A percentile compares a stretch with the other conserved stretches of the same genome.
These are phyloP conservation scores for Pyrenochaeta sp. DNA, from an alignment of 2,329 filamentous ascomycete genomes.

Conservation along the genomic window DNA sequence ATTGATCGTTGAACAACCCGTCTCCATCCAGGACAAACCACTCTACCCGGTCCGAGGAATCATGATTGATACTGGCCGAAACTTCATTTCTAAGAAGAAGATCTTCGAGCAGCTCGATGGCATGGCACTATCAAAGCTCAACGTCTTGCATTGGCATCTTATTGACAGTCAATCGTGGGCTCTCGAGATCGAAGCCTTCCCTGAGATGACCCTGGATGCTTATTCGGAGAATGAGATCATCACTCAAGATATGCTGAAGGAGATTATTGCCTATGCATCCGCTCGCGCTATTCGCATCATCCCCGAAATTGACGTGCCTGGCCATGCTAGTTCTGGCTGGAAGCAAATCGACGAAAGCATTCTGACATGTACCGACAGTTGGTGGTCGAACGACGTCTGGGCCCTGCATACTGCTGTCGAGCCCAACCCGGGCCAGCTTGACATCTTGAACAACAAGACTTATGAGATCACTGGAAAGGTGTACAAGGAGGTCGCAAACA, in stretches of 20 bases:
- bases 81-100: conserved; percentile 61
- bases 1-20: conserved; percentile 61
- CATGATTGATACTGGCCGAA: conserved; percentile 64
- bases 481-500: conserved; percentile 59
- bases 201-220: conserved; percentile 62
- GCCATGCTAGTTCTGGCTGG: conserved; percentile 64
- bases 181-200: conserved; percentile 58
- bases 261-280: conserved; percentile 59
- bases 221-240: conserved; percentile 60
- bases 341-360: conserved; percentile 64
- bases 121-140: conserved; percentile 64
- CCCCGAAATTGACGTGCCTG: conserved; percentile 69
- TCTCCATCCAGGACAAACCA: conserved; percentile 59
- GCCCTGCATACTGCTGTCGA: conserved; percentile 62
- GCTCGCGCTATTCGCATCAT: conserved; percentile 66
- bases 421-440: conserved; percentile 64
- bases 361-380: conserved; percentile 63
- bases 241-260: conserved; percentile 52
- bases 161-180: conserved; percentile 65
- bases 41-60: conserved; percentile 63
- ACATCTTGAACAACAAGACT: conserved; percentile 63
- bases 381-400: conserved; percentile 68
- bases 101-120: conserved; percentile 63
- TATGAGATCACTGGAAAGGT: conserved; percentile 63
- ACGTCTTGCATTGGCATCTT: conserved; percentile 65